Base-by-base conservation (phyloP, 2,329 filamentous ascomycete genomes). In the Tricladium varicosporioides region DNA sequence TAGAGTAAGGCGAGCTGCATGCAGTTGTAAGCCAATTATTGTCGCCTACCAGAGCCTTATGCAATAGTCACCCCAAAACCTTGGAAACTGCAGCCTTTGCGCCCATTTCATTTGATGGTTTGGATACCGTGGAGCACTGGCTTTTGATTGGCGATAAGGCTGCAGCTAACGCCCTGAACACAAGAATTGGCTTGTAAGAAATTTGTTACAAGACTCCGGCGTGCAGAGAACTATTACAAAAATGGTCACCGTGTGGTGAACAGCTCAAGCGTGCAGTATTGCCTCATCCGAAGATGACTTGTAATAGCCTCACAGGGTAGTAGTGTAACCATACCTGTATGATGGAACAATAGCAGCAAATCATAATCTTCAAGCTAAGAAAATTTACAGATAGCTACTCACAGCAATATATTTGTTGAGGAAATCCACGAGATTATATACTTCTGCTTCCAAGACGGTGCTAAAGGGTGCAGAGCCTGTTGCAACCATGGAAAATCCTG, bases 1-100 rank as follows among this genome's bases (percentile, higher is more conserved):
- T n/a, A 15, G 47, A 53, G 51, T 53, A 42, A 53, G 51, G 51
- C 51, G 51, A 48, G 51, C 51, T 40, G 33, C 33, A 51, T 52
- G 40, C 11, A 15, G 13, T 32, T 44, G 36, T 7, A 45, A 40
- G 36, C 42, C 51, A 53, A 53, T 52, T 46, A 42, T 4, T 27
- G 14, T 14, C 14, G 19, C 11, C 4, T 46, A 18, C 16, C n/a
- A 47, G 36, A n/a, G 51, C 51, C 50, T 36, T 22, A 31, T 16
- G 36, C 4, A 40, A 40, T 4, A 40, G 36, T 40, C 36, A 40
- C 36, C 36, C 11, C 36, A 10, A 11, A 13, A 13, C 11, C 36
- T 4, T 40, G 36, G 22, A 40, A 3, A 40, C 11, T 40, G 36
- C 9, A 40, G 36, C 36, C 10, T 10, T 40, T 40, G 36, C 36